Evolutionary conservation across 768 basidiomycete species (phyloP).

Genomic region (Termitomyces sp.): DNA sequence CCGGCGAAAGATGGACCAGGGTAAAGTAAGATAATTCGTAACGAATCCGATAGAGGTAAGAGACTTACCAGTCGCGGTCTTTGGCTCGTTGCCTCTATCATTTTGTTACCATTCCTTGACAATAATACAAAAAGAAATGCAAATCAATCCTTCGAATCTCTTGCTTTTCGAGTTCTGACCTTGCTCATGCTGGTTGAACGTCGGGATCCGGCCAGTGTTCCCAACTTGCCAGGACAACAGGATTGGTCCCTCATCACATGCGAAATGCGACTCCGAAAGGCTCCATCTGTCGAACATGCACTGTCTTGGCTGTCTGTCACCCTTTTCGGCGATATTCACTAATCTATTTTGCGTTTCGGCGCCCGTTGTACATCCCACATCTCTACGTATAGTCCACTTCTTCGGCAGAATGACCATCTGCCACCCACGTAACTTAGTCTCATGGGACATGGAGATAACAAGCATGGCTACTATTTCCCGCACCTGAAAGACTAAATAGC

Average conservation of each 20-base stretch:
- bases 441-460: neutral
- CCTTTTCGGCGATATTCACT: neutral
- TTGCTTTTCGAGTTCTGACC: too few species aligned
- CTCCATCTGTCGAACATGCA: too few species aligned
- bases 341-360: neutral
- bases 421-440: neutral
- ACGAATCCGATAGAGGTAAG: too few species aligned
- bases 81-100: too few species aligned
- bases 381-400: neutral
- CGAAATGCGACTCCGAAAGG: neutral
- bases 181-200: too few species aligned
- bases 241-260: neutral
- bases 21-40: too few species aligned
- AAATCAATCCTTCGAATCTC: too few species aligned
- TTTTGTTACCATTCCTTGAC: too few species aligned
- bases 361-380: neutral
- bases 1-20: too few species aligned
- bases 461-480: neutral
- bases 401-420: neutral
- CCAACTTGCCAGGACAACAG: neutral
- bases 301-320: neutral
- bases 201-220: too few species aligned
- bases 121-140: too few species aligned
- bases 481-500: neutral
- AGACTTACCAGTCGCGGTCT: too few species aligned